Evolutionary conservation across 768 basidiomycete species (phyloP).

Genomic region (Ramaria rubella): DNA sequence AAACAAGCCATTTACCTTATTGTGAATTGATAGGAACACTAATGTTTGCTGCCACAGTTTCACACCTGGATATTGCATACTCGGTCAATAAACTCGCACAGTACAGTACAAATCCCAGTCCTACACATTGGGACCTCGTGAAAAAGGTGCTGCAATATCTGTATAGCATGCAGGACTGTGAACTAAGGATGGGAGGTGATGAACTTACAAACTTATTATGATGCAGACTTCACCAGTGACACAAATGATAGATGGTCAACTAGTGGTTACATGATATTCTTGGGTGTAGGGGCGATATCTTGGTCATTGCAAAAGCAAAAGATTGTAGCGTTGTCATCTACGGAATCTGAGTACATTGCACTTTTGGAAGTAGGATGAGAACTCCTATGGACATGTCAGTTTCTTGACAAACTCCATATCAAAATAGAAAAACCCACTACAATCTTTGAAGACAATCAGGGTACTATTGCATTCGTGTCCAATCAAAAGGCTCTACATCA

Average conservation of each 20-base stretch:
- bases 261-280: not conserved
- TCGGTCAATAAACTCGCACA: constrained; percentile 13
- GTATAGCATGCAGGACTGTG: too few relatives aligned
- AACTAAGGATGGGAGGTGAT: too few relatives aligned
- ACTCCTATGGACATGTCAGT: too few relatives aligned
- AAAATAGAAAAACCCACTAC: too few relatives aligned
- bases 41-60: too few relatives aligned
- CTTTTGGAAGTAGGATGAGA: not conserved
- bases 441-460: too few relatives aligned
- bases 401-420: too few relatives aligned
- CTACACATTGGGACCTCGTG: constrained; percentile 8
- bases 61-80: constrained; percentile 21
- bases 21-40: too few relatives aligned
- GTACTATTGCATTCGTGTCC: constrained; percentile 17
- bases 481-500: constrained; percentile 22
- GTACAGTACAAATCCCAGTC: constrained; percentile 11
- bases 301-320: not conserved
- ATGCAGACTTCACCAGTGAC: not conserved
- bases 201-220: not conserved
- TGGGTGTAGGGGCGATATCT: not conserved
- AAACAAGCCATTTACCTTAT: too few relatives aligned
- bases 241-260: not conserved
- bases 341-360: not conserved
- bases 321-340: too few relatives aligned
- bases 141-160: constrained; percentile 9